Evolutionary conservation across 73 alveolate species (phyloP).

Genomic region (Tetrahymena borealis): DNA sequence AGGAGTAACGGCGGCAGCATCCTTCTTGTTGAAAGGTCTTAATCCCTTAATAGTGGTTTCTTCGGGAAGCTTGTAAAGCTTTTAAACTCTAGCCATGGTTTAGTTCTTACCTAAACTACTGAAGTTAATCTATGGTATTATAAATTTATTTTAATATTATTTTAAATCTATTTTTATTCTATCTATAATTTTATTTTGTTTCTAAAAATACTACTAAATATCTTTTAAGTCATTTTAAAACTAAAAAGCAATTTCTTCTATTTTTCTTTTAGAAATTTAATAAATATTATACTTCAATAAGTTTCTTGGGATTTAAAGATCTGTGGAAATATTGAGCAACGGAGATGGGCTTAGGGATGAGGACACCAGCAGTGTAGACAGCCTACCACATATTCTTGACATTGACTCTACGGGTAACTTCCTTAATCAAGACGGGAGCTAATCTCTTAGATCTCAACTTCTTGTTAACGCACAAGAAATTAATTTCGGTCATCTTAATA

Average conservation of each 20-base stretch:
- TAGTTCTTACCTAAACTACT: slow-evolving; percentile 13
- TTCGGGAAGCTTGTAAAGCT: slow-evolving; percentile 75
- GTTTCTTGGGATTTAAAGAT: slow-evolving; percentile 91
- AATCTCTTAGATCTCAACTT: slow-evolving; percentile 90
- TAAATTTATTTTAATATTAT: no score
- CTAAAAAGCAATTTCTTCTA: no score
- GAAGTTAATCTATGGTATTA: background rate
- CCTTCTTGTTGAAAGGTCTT: slow-evolving; percentile 86
- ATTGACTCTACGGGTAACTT: slow-evolving; percentile 96
- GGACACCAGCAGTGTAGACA: slow-evolving; percentile 84
- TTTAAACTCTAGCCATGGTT: slow-evolving; percentile 80
- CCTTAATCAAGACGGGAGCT: slow-evolving; percentile 94
- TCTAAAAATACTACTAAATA: no score
- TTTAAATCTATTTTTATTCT: no score
- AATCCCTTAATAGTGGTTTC: slow-evolving; percentile 70
- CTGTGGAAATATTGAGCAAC: slow-evolving; percentile 90
- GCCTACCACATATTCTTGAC: slow-evolving; percentile 96
- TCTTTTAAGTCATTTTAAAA: no score
- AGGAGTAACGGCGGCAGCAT: slow-evolving; percentile 61
- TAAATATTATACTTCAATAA: slow-evolving; percentile 84
- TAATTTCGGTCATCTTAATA: slow-evolving; percentile 94
- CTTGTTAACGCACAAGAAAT: slow-evolving; percentile 96
- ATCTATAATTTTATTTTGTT: no score
- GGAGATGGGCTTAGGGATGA: slow-evolving; percentile 84
- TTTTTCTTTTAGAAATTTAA: slow-evolving; percentile 49